Evolutionary conservation across 176 grass and related monocot species (phyloP), one percentile per base, ranked within the genome.

Genomic region (Cenchrus americanus): DNA sequence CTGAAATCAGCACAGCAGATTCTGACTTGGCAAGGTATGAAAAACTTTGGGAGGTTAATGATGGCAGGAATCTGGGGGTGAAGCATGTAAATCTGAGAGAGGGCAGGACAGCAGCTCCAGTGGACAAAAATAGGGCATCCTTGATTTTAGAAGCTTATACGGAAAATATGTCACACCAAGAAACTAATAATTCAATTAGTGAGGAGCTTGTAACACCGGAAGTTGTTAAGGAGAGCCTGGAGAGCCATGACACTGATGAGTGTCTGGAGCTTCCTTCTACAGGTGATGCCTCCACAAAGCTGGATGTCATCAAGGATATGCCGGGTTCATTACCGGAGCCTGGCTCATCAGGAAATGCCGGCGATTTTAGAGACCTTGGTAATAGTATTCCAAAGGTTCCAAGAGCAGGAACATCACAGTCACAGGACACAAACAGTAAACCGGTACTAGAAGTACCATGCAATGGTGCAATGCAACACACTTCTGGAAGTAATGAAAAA

Each of bases 41-140:
- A 61, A 94, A 89, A 55, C 69, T 84, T 5, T 69, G 71, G 86
- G 86, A 85, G 85, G 84, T 87, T 85, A 87, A 76, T 62, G 82
- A 68, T 76, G 54, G 43, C 61, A 80, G 49, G 49, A 68, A 90
- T 71, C 5, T 84, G 50, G 85, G 41, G 79, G 67, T 58, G 41
- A 89, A 81, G 66, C 40, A 61, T 74, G 68, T 34, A 73, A 78
- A 69, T 78, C 32, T 65, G 47, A 85, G 70, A 67, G 78, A 87
- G 73, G 55, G 66, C 14, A 54, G 60, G 64, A 47, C 32, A 42
- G 15, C 32, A 42, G 15, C 19, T 85, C 71, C 69, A 37, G 49
- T 41, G 17, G 83, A 74, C 66, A 66, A 74, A 89, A 37, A 67
- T 41, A 23, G 13, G 43, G 66, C 19, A 26, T 61, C 79, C 27